Percentiles rank a stretch among this genome's conserved stretches.
Conservation (phyloP, 805 yeast genomes). For the Osmozyma mogii region DNA sequence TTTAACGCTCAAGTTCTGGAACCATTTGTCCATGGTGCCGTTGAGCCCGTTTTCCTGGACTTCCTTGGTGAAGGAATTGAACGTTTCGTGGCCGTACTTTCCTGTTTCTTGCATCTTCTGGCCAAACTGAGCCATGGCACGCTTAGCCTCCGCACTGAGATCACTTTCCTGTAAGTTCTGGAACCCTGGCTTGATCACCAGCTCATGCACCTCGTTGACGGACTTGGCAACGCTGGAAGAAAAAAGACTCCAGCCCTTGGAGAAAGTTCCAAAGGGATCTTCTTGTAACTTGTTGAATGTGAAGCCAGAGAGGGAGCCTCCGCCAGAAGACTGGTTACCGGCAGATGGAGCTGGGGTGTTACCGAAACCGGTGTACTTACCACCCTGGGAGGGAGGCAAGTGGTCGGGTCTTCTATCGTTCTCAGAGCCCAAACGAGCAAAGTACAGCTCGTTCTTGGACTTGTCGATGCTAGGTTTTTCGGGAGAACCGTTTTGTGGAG, state of each 20-base stretch:
- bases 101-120: slow-evolving; percentile 89
- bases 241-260: slow-evolving; percentile 92
- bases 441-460: slow-evolving; percentile 70
- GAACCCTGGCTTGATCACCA: slow-evolving; percentile 87
- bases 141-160: slow-evolving; percentile 67
- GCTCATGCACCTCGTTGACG: slow-evolving; percentile 75
- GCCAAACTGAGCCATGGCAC: slow-evolving; percentile 96
- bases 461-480: slow-evolving; percentile 27
- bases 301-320: slow-evolving; percentile 46
- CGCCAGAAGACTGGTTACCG: slow-evolving; percentile 15
- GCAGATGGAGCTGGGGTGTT: slow-evolving; percentile 53
- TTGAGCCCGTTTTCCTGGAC: slow-evolving; percentile 32
- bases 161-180: slow-evolving; percentile 74
- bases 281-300: slow-evolving; percentile 61
- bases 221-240: slow-evolving; percentile 80
- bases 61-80: slow-evolving; percentile 46
- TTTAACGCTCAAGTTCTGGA: slow-evolving; percentile 51
- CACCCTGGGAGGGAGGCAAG: slow-evolving; percentile 90
- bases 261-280: slow-evolving; percentile 86
- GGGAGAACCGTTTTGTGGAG: slow-evolving; percentile 1
- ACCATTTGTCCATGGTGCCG: slow-evolving; percentile 29
- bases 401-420: slow-evolving; percentile 69
- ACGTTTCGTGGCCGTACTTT: slow-evolving; percentile 62
- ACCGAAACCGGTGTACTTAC: slow-evolving; percentile 88
- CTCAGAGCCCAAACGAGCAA: slow-evolving; percentile 66